Conservation (phyloP, 805 yeast species). For the Candida oleophila region DNA sequence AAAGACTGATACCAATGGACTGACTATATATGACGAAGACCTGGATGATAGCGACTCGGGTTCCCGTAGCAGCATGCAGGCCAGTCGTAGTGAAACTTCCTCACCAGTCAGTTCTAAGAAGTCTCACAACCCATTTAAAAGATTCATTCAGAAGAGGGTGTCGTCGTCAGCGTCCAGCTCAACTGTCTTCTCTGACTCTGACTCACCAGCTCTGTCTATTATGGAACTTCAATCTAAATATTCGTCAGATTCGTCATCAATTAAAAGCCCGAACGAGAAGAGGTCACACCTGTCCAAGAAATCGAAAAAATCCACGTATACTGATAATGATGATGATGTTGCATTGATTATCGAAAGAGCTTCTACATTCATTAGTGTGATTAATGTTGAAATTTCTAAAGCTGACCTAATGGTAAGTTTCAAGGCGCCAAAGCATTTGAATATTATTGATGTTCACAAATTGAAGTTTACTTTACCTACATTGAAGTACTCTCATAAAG, state of each 20-base stretch:
- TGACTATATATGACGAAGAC: conserved; percentile 8
- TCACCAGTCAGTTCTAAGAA: neutral
- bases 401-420: conserved; percentile 62
- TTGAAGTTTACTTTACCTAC: conserved; percentile 66
- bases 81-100: neutral
- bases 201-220: neutral
- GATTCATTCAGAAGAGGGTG: neutral
- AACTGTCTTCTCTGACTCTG: neutral
- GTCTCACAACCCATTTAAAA: conserved; percentile 6
- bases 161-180: neutral
- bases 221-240: neutral
- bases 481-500: conserved; percentile 40
- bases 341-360: conserved; percentile 43
- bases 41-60: conserved; percentile 11
- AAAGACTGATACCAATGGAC: conserved; percentile 8
- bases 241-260: conserved; percentile 4
- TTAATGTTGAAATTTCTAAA: conserved; percentile 32
- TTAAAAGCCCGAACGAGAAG: neutral
- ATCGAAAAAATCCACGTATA: neutral
- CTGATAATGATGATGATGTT: conserved; percentile 30
- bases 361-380: conserved; percentile 39
- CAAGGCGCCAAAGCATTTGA: conserved; percentile 67
- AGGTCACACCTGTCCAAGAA: neutral
- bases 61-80: neutral
- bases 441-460: conserved; percentile 74